These are phyloP conservation scores for Hymenoscyphus fraxineus DNA, from an alignment of 2,329 filamentous ascomycete species.

Conservation along the genomic window DNA sequence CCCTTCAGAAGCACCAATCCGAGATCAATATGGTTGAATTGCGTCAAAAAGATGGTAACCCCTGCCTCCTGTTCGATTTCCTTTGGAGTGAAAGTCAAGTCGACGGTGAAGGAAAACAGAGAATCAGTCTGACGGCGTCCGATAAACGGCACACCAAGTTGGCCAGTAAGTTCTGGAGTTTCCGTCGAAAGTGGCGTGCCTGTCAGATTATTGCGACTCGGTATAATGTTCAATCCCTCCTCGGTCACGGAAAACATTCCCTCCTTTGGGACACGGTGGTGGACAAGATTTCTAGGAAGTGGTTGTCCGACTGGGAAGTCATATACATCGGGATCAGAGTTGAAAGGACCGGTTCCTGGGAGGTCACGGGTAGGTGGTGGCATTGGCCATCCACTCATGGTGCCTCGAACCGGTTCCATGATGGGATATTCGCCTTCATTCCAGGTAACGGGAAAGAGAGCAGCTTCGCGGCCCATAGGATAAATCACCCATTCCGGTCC, in stretches of 20 bases:
- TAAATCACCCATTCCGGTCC: constrained; percentile 43
- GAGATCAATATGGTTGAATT: constrained; percentile 41
- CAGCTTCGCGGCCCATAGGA: constrained; percentile 53
- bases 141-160: constrained; percentile 48
- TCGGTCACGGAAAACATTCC: constrained; percentile 46
- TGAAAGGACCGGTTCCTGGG: constrained; percentile 41
- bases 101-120: constrained; percentile 47
- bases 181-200: constrained; percentile 47
- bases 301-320: constrained; percentile 41
- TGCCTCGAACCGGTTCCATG: constrained; percentile 40
- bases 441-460: constrained; percentile 49
- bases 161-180: constrained; percentile 44
- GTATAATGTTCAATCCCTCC: constrained; percentile 42
- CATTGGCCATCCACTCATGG: constrained; percentile 39
- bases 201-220: constrained; percentile 51
- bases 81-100: constrained; percentile 39
- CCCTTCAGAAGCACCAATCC: constrained; percentile 14
- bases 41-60: constrained; percentile 47
- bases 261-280: constrained; percentile 47
- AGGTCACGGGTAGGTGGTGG: constrained; percentile 31
- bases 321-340: constrained; percentile 40
- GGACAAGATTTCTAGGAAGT: constrained; percentile 51
- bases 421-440: constrained; percentile 46
- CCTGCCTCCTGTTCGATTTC: constrained; percentile 47
- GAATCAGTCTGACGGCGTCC: constrained; percentile 53